Percentiles rank a stretch among this genome's conserved stretches.
Evolutionary conservation across 2,329 filamentous ascomycete species (phyloP).

Genomic region (Fusarium pseudonygamai): DNA sequence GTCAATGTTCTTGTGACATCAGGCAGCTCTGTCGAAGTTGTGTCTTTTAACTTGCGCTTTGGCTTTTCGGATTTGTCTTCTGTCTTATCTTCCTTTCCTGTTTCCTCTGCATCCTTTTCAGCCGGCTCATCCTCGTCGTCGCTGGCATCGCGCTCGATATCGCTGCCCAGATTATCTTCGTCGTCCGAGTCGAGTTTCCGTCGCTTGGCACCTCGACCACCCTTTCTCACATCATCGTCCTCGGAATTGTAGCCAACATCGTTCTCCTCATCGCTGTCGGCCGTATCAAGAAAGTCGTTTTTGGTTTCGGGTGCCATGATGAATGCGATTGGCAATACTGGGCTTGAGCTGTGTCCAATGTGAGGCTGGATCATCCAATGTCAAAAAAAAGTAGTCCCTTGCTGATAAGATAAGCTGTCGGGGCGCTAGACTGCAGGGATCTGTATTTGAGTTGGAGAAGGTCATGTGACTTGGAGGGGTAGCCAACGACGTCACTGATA

Average conservation of each 20-base stretch:
- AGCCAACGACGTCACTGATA: conserved; percentile 29
- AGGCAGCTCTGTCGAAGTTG: conserved; percentile 51
- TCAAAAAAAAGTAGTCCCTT: conserved; percentile 39
- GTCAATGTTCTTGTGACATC: conserved; percentile 64
- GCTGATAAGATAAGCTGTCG: conserved; percentile 38
- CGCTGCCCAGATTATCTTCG: conserved; percentile 50
- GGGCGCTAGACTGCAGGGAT: not conserved
- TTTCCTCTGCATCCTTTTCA: conserved; percentile 42
- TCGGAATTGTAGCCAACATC: conserved; percentile 73
- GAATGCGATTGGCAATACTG: conserved; percentile 9
- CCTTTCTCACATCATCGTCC: conserved; percentile 73
- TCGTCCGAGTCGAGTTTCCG: conserved; percentile 62
- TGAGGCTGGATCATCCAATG: conserved; percentile 15
- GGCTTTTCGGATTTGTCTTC: conserved; percentile 32
- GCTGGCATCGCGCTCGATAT: conserved; percentile 48
- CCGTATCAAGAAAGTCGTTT: conserved; percentile 75
- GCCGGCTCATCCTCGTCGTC: conserved; percentile 47
- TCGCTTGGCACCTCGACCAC: conserved; percentile 69
- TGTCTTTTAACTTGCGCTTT: conserved; percentile 40
- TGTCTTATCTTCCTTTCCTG: conserved; percentile 32
- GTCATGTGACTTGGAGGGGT: conserved; percentile 37
- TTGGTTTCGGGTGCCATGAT: conserved; percentile 74
- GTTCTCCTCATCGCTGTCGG: conserved; percentile 67
- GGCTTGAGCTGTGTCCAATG: not conserved
- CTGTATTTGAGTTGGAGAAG: not conserved